Conservation (phyloP, 805 yeast genomes). For the Yamadazyma phyllophila region DNA sequence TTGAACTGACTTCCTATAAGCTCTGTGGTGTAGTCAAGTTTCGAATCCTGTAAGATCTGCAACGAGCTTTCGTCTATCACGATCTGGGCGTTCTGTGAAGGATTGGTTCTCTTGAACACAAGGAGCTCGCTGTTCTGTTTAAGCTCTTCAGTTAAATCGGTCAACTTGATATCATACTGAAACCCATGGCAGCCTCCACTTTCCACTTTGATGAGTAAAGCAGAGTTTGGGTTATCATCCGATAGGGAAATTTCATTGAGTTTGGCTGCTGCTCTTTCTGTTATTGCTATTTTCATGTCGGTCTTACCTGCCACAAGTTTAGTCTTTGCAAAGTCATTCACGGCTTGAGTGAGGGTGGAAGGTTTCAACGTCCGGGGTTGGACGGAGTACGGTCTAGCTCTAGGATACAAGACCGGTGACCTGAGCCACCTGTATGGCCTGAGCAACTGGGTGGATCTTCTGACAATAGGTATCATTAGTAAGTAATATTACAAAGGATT, state of each 20-base stretch:
- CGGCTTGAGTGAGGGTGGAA: slow-evolving; percentile 27
- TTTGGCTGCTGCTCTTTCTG: slow-evolving; percentile 49
- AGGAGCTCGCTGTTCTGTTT: slow-evolving; percentile 37
- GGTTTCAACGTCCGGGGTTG: slow-evolving; percentile 21
- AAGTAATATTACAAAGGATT: neutral
- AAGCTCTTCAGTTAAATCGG: slow-evolving; percentile 39
- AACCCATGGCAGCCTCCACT: slow-evolving; percentile 99
- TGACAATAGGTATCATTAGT: slow-evolving; percentile 1
- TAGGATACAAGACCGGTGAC: neutral
- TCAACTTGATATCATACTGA: slow-evolving; percentile 76
- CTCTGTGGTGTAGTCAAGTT: slow-evolving; percentile 85
- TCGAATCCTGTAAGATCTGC: slow-evolving; percentile 78
- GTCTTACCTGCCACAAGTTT: slow-evolving; percentile 35
- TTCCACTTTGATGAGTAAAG: slow-evolving; percentile 74
- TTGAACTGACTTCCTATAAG: slow-evolving; percentile 93
- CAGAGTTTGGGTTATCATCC: slow-evolving; percentile 59
- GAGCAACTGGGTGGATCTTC: neutral
- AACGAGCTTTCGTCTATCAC: slow-evolving; percentile 79
- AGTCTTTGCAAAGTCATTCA: slow-evolving; percentile 31
- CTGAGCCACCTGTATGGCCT: neutral
- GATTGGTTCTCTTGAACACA: slow-evolving; percentile 54
- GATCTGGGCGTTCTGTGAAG: slow-evolving; percentile 57
- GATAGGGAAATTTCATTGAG: slow-evolving; percentile 48
- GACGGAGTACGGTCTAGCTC: slow-evolving; percentile 5
- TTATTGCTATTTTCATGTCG: slow-evolving; percentile 43